Evolutionary conservation across 2,329 filamentous ascomycete genomes (phyloP), one percentile per base, ranked within the genome.

Genomic region (Neophaeococcomyces mojaviensis): DNA sequence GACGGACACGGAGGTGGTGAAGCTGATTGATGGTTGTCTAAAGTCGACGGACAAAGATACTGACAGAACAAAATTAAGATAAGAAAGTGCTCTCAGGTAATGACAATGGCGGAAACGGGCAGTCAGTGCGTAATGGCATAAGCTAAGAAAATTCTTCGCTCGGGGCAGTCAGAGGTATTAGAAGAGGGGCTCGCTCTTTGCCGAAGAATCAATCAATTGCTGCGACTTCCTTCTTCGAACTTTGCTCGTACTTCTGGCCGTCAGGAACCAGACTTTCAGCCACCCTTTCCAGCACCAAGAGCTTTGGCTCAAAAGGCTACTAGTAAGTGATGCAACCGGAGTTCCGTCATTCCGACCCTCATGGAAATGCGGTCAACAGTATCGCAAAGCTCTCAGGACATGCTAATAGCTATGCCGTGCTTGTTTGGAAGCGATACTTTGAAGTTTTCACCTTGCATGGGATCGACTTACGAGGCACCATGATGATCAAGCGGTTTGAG

Each of bases 11-110:
- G 39, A 28, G 31, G 42, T 28, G 37, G 36, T 42, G 45, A 49
- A 38, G 13, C 5, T 28, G 24, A 19, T n/a, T 16, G 22, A 22
- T 37, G 16, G 22, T 19, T 13, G 18, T 39, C 43, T 39, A 18
- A 35, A 30, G 36, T 35, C 49, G 53, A 53, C 54, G 52, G 49
- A 50, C 31, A 50, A 46, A 52, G 44, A 51, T 50, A 56, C 46
- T 57, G 52, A 56, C 55, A 56, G 49, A 49, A 49, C 49, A 45
- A 55, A 58, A 55, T 30, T 51, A 53, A 57, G 54, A 57, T 55
- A 58, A 58, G 51, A 44, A 49, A 30, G 36, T 32, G 36, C 49
- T 45, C 49, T 45, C 53, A 52, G 49, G 52, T 51, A 58, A 56
- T 56, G 49, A 44, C 45, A 47, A 49, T 31, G 34, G 37, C 41